Conservation (phyloP, 1,139 yeast species). For the Candida albicans region DNA sequence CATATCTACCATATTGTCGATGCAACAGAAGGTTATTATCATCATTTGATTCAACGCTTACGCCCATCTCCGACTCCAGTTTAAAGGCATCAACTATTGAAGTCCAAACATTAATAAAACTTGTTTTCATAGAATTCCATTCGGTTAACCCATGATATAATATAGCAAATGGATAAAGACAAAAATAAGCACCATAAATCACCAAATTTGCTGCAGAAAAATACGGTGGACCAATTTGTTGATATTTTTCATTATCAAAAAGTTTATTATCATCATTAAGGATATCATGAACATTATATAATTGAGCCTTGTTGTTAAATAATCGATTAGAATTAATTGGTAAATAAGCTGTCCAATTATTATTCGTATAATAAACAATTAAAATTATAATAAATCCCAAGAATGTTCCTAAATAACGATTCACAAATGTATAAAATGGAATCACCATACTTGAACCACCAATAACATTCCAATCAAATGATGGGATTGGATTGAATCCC, state of each 20-base stretch:
- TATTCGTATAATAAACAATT: constrained; percentile 36
- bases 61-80: neutral
- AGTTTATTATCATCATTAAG: constrained; percentile 27
- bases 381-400: constrained; percentile 34
- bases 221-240: constrained; percentile 43
- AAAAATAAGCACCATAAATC: constrained; percentile 43
- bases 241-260: constrained; percentile 33
- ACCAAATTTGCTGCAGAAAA: constrained; percentile 45
- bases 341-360: constrained; percentile 40
- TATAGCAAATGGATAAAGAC: constrained; percentile 44
- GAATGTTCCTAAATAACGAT: constrained; percentile 36
- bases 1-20: constrained; percentile 20
- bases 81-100: constrained; percentile 33
- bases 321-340: constrained; percentile 42
- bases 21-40: neutral
- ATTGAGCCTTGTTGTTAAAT: constrained; percentile 35
- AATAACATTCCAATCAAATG: constrained; percentile 48
- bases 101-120: constrained; percentile 38
- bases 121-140: constrained; percentile 45
- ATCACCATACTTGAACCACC: constrained; percentile 44
- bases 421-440: constrained; percentile 41
- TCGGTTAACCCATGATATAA: constrained; percentile 34
- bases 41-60: no score
- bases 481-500: constrained; percentile 46
- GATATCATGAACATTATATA: constrained; percentile 35